Conservation (phyloP, 73 alveolate genomes). For the Uronychia setigera region DNA sequence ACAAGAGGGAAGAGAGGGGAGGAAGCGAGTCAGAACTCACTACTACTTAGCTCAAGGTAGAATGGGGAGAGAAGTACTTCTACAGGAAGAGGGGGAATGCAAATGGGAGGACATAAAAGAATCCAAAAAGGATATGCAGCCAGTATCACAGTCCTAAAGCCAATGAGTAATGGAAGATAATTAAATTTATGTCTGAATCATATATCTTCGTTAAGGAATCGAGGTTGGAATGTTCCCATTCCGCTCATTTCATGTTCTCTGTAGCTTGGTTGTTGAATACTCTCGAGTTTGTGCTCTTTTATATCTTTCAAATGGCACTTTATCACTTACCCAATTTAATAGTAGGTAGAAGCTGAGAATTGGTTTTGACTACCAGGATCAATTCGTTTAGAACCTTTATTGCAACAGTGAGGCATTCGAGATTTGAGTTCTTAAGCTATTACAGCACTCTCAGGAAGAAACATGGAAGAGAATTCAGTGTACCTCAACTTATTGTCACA, state of each 20-base stretch:
- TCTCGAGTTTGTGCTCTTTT: not conserved
- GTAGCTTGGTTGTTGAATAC: not conserved
- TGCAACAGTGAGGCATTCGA: not conserved
- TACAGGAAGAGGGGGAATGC: not conserved
- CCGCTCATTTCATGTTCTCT: no score
- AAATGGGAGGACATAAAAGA: not conserved
- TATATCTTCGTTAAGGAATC: not conserved
- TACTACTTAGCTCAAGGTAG: no score
- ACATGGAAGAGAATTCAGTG: not conserved
- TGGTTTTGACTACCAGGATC: not conserved
- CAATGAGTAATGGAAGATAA: not conserved
- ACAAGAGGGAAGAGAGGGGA: no score
- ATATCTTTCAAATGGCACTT: not conserved
- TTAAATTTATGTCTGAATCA: not conserved
- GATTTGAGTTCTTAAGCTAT: not conserved
- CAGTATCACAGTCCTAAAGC: not conserved
- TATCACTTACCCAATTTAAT: not conserved
- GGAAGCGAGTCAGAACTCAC: no score
- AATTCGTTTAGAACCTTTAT: not conserved
- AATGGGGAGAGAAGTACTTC: not conserved
- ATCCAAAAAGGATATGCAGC: not conserved
- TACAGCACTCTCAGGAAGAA: not conserved
- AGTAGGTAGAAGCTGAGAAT: not conserved
- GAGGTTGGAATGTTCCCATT: no score
- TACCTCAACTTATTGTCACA: not conserved